Evolutionary conservation across 495 filamentous ascomycete species (phyloP), one percentile per base, ranked within the genome.

Genomic region (Trichoderma orchidacearum): DNA sequence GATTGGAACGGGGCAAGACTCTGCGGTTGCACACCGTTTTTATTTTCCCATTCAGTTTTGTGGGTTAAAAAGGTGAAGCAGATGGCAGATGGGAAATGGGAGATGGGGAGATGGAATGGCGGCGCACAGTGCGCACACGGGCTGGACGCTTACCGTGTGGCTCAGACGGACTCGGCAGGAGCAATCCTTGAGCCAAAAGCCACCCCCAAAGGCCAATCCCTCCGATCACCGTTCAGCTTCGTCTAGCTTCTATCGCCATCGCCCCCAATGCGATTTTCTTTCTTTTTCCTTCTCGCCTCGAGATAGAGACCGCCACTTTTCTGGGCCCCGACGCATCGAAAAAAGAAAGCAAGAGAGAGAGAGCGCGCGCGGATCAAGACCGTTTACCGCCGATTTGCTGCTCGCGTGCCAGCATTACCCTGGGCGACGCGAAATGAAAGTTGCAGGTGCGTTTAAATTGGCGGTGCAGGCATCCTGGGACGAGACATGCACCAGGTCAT

Each of bases 31-130:
- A 9, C 21, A 9, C 21, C 27, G 9, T 48, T 27, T 6, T 25
- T 27, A 7, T 48, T 17, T 25, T 9, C 21, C 41, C 2, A 3
- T 27, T 48, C 6, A 25, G 18, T 17, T 41, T 17, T 48, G 18
- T 48, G 41, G 41, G 41, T 27, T 48, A 48, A 48, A 48, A 41
- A n/a, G n/a, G n/a, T n/a, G n/a, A n/a, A n/a, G n/a, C n/a, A n/a
- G n/a, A n/a, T n/a, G n/a, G n/a, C n/a, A n/a, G n/a, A n/a, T n/a
- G n/a, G n/a, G n/a, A n/a, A n/a, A n/a, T n/a, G n/a, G n/a, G n/a
- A n/a, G n/a, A n/a, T n/a, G n/a, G n/a, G n/a, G n/a, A n/a, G n/a
- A n/a, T n/a, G n/a, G n/a, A n/a, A n/a, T n/a, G n/a, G n/a, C n/a
- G n/a, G n/a, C n/a, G n/a, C n/a, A n/a, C n/a, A n/a, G n/a, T n/a